phyloP scores from a whole-genome alignment of 768 basidiomycete genomes.

The Leucocoprinus sp. region DNA sequence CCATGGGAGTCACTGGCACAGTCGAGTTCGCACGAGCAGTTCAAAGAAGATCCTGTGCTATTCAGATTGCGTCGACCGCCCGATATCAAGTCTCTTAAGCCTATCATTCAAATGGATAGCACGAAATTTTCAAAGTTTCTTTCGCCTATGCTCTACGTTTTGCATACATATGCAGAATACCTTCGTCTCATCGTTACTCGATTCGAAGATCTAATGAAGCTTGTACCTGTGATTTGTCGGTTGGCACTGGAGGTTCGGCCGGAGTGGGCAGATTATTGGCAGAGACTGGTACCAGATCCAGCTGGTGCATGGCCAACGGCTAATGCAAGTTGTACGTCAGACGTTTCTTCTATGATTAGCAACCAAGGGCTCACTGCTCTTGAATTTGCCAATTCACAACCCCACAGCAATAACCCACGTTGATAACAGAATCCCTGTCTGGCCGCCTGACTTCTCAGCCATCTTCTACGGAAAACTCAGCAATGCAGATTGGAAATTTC shows the following conservation, averaged over 20 bases:
- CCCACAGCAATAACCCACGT: conserved; percentile 37
- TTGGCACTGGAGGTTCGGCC: conserved; percentile 58
- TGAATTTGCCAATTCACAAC: background rate
- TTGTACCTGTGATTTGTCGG: conserved; percentile 58
- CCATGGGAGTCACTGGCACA: conserved; percentile 43
- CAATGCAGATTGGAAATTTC: conserved; percentile 62
- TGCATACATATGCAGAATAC: conserved; percentile 77
- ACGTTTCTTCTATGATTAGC: background rate
- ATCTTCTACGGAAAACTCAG: conserved; percentile 53
- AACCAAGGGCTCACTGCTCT: background rate
- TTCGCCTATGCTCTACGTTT: conserved; percentile 55
- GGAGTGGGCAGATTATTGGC: conserved; percentile 94
- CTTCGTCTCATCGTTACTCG: conserved; percentile 49
- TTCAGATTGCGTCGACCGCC: conserved; percentile 30
- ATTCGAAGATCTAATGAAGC: conserved; percentile 43
- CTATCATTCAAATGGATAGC: conserved; percentile 17
- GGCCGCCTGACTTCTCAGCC: conserved; percentile 71
- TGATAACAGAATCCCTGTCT: conserved; percentile 67
- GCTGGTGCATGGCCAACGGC: conserved; percentile 46
- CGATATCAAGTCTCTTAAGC: conserved; percentile 16
- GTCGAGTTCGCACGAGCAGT: conserved; percentile 36
- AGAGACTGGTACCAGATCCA: conserved; percentile 62
- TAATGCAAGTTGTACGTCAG: conserved; percentile 5
- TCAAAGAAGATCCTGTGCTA: conserved; percentile 55
- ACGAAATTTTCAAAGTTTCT: conserved; percentile 37